Conservation (phyloP, 169 alveolate species). For the Plasmodium coatneyi region DNA sequence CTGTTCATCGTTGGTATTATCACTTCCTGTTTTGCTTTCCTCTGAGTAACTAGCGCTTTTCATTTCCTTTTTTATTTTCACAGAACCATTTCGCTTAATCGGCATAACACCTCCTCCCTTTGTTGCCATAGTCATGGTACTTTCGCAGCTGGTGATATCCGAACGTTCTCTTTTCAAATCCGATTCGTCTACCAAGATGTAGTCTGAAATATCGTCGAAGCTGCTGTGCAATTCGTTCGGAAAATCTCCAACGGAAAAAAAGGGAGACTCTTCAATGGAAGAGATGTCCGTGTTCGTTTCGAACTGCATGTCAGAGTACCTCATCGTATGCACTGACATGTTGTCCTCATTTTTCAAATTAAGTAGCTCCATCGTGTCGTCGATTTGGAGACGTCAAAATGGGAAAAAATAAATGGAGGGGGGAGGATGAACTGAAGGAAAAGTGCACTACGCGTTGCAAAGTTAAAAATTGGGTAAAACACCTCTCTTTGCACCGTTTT, state of each 20-base stretch:
- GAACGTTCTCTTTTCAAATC: slow-evolving; percentile 41
- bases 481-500: background rate
- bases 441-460: background rate
- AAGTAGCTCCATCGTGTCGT: slow-evolving; percentile 39
- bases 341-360: slow-evolving; percentile 29
- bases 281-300: slow-evolving; percentile 48
- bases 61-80: slow-evolving; percentile 33
- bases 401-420: background rate
- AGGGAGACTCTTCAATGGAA: slow-evolving; percentile 59
- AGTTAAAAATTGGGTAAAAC: background rate
- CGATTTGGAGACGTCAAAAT: background rate
- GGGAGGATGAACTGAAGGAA: background rate
- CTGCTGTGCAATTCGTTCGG: slow-evolving; percentile 63
- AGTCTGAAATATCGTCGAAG: slow-evolving; percentile 68
- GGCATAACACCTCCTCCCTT: background rate
- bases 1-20: slow-evolving; percentile 10
- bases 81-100: background rate
- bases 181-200: slow-evolving; percentile 59
- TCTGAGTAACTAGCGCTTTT: slow-evolving; percentile 34
- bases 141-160: slow-evolving; percentile 48
- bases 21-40: slow-evolving; percentile 34
- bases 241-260: slow-evolving; percentile 62
- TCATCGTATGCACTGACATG: slow-evolving; percentile 43
- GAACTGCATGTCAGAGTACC: slow-evolving; percentile 23
- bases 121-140: slow-evolving; percentile 8